Evolutionary conservation across 257 asterid genomes (phyloP), one percentile per base, ranked within the genome.

Genomic region (Jacaranda copaia): DNA sequence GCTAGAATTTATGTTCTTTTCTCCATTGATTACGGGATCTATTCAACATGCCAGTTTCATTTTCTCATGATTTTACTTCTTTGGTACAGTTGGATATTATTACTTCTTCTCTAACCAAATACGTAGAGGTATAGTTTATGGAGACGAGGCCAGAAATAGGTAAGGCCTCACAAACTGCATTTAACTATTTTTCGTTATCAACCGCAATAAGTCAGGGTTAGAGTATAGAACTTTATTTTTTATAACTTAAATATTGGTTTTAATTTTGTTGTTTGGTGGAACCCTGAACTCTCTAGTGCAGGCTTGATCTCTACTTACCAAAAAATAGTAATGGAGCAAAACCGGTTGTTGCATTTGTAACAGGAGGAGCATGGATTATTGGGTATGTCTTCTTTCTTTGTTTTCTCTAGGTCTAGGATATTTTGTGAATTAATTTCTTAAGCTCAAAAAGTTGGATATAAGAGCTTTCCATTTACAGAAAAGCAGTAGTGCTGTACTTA

Each of bases 311-410:
- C 39, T 96, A 96, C 87, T 72, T 96, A 32, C 98, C 99, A 0
- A 87, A 81, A 85, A 80, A 90, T 75, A 75, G 74, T 14, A 85
- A 86, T 10, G 92, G 89, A 49, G 89, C 93, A 51, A 96, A 93
- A 88, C 99, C 99, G 77, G 98, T 96, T 71, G 88, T 96, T 85
- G 99, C 99, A 83, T 96, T 96, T 76, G 78, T 96, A 76, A 96
- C 97, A 19, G 99, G 99, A 74, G 99, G 99, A 87, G 99, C 99
- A 67, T 93, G 99, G 97, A 85, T 93, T 70, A 91, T 96, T 72
- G 99, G 97, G 99, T 96, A 87, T 63, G 89, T 75, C 40, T 36
- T 46, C 52, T 48, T 68, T 66, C 55, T 49, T 59, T 73, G 36
- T 35, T 38, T 48, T n/a, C 42, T 4, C 52, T 49, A 16, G 18